These are phyloP conservation scores for Asterionellopsis glacialis DNA, from an alignment of 108 stramenopile species.

Conservation along the genomic window DNA sequence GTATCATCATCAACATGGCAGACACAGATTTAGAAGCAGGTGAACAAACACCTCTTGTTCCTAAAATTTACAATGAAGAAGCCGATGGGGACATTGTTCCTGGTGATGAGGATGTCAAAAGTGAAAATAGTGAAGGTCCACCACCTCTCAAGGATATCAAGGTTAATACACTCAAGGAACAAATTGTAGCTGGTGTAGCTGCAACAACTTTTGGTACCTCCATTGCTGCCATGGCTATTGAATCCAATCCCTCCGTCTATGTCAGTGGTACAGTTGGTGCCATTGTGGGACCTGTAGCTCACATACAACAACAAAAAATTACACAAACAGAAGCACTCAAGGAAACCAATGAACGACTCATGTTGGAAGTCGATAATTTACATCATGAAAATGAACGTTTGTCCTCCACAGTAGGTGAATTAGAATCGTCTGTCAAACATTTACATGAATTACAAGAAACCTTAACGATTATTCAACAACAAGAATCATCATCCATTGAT, in stretches of 20 bases:
- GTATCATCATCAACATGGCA: background rate
- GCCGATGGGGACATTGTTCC: too few relatives aligned
- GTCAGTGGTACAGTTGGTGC: constrained; percentile 24
- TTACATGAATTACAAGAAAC: constrained; percentile 28
- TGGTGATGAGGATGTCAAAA: background rate
- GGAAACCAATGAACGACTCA: constrained; percentile 32
- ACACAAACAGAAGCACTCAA: constrained; percentile 27
- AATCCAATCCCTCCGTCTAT: constrained; percentile 17
- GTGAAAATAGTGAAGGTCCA: constrained; percentile 2
- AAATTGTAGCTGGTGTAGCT: constrained; percentile 18
- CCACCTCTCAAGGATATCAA: constrained; percentile 17
- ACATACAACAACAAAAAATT: constrained; percentile 42
- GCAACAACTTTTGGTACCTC: constrained; percentile 21
- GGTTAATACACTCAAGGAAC: constrained; percentile 15
- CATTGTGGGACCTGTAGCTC: constrained; percentile 24
- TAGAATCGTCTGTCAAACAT: constrained; percentile 20
- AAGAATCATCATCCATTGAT: constrained; percentile 21
- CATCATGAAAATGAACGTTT: constrained; percentile 28
- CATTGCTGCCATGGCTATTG: constrained; percentile 36
- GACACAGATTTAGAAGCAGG: constrained; percentile 21
- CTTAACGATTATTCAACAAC: constrained; percentile 19
- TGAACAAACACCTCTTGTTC: constrained; percentile 20
- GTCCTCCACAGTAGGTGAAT: constrained; percentile 11
- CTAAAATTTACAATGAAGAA: background rate
- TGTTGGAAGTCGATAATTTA: constrained; percentile 28